phyloP scores from a whole-genome alignment of 1,139 yeast species.

The Candida albicans region DNA sequence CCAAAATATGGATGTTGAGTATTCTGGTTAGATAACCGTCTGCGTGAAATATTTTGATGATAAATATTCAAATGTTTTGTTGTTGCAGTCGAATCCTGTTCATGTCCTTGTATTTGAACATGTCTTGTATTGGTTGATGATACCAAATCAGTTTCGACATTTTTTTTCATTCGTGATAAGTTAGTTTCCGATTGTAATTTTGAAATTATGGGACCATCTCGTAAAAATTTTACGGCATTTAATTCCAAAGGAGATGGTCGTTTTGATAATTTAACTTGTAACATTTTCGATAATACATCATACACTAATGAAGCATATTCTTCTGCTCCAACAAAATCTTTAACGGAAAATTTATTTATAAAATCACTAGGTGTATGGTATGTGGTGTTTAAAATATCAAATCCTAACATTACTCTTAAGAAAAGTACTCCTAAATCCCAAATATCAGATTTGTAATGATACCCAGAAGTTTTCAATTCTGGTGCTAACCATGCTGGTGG shows the following conservation, averaged over 20 bases:
- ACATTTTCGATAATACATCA: slow-evolving; percentile 67
- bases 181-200: slow-evolving; percentile 7
- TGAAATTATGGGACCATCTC: slow-evolving; percentile 56
- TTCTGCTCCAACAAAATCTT: slow-evolving; percentile 29
- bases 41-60: slow-evolving; percentile 6
- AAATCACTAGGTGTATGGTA: slow-evolving; percentile 66
- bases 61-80: background rate
- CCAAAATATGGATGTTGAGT: slow-evolving; percentile 12
- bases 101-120: background rate
- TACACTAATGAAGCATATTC: slow-evolving; percentile 44
- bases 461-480: slow-evolving; percentile 48
- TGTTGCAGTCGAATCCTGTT: background rate
- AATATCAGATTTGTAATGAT: slow-evolving; percentile 80
- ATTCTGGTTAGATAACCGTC: slow-evolving; percentile 23
- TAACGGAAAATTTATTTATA: slow-evolving; percentile 41
- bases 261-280: slow-evolving; percentile 65
- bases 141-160: background rate
- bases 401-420: slow-evolving; percentile 68
- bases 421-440: slow-evolving; percentile 90
- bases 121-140: background rate
- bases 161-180: slow-evolving; percentile 4
- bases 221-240: slow-evolving; percentile 75
- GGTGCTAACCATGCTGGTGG: slow-evolving; percentile 73
- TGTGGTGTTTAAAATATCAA: slow-evolving; percentile 39
- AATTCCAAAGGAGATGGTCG: slow-evolving; percentile 83